These are phyloP conservation scores for Colletotrichum melonis DNA, from an alignment of 2,329 filamentous ascomycete species.

Conservation along the genomic window DNA sequence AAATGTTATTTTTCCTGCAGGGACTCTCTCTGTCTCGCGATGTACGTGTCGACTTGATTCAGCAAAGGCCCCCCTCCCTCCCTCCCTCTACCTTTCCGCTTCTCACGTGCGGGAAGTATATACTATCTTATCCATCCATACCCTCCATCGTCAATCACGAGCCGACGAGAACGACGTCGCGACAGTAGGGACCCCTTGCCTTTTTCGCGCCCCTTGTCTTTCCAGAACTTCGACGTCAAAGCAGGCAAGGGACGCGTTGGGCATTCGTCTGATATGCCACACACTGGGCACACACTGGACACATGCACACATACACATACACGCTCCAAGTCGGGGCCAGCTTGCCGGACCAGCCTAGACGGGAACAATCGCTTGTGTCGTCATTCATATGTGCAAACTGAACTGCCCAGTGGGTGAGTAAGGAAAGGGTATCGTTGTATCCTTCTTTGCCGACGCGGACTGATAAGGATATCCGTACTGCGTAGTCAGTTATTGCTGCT, in stretches of 20 bases:
- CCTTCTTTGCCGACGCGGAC: background rate
- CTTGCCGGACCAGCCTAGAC: background rate
- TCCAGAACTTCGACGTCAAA: slow-evolving; percentile 29
- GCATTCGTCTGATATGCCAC: slow-evolving; percentile 20
- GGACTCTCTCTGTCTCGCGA: background rate
- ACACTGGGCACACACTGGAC: too few species aligned
- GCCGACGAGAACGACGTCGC: slow-evolving; percentile 4
- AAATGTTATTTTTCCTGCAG: background rate
- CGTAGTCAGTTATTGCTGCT: background rate
- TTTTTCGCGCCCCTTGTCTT: background rate
- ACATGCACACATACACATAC: too few species aligned
- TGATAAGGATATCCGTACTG: too few species aligned
- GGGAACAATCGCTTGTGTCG: background rate
- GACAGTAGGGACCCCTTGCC: slow-evolving; percentile 3
- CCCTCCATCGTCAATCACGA: background rate
- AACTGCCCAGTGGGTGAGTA: too few species aligned
- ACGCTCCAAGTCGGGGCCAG: too few species aligned
- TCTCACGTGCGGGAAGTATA: too few species aligned
- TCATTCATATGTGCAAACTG: background rate
- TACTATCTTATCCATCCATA: background rate
- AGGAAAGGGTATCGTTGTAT: background rate
- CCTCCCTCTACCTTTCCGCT: background rate
- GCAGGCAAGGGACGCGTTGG: background rate
- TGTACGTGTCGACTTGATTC: background rate
- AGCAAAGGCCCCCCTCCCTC: background rate